Percentiles rank a stretch among this genome's conserved stretches.
phyloP scores from a whole-genome alignment of 2,329 filamentous ascomycete species.

The Corinectria fuckeliana region DNA sequence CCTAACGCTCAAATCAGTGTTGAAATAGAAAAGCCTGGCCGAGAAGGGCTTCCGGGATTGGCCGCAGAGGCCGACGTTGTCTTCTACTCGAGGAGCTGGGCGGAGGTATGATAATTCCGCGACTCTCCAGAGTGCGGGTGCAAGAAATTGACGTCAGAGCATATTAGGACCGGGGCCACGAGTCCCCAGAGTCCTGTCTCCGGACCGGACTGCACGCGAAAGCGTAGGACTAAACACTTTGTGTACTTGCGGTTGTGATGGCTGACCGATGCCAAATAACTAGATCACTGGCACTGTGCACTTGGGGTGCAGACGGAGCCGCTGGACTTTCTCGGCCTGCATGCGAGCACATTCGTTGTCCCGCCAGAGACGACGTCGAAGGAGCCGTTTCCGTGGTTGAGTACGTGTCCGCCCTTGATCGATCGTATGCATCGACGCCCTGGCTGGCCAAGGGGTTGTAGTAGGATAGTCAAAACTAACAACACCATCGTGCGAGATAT shows the following conservation, averaged over 20 bases:
- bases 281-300: conserved; percentile 60
- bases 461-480: conserved; percentile 29
- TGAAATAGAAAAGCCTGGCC: conserved; percentile 74
- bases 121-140: conserved; percentile 4
- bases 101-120: conserved; percentile 57
- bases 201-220: conserved; percentile 48
- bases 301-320: conserved; percentile 63
- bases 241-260: conserved; percentile 12
- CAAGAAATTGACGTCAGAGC: conserved; percentile 24
- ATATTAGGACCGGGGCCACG: conserved; percentile 49
- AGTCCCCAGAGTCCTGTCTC: conserved; percentile 59
- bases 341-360: conserved; percentile 43
- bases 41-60: conserved; percentile 64
- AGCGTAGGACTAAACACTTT: conserved; percentile 49
- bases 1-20: conserved; percentile 65
- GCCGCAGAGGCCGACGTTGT: conserved; percentile 70
- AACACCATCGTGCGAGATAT: conserved; percentile 33
- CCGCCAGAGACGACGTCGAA: conserved; percentile 47
- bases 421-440: conserved; percentile 13
- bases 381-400: conserved; percentile 60
- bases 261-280: conserved; percentile 31
- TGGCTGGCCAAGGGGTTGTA: neutral
- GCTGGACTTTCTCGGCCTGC: conserved; percentile 41
- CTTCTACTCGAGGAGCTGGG: conserved; percentile 77
- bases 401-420: conserved; percentile 52